Base-by-base conservation (phyloP, 1,139 yeast genomes). In the Protomyces arabidopsidicola region DNA sequence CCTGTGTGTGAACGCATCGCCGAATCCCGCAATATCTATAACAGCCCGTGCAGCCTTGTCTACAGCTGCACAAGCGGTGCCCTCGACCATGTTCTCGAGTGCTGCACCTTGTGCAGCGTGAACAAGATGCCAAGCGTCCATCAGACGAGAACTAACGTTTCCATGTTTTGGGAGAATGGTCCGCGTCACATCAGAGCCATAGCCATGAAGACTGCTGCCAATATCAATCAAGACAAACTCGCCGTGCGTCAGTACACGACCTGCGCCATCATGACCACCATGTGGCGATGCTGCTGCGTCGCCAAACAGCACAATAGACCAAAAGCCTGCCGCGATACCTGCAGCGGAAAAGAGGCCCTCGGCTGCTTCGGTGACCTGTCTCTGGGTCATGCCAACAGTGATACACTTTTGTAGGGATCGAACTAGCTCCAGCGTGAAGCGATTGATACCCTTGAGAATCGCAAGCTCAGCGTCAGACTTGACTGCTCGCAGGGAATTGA, bases 271-370 rank as follows among this genome's bases (percentile, higher is more conserved):
- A 18, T 14, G 27, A n/a, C 55, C 55, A 16, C 65, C 65, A 39
- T 62, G 65, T 9, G 65, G 65, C 6, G 56, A 52, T 14, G 65
- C 65, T 24, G 65, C 65, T 16, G 34, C 48, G n/a, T 45, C 50
- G 5, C 65, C 65, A 45, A 42, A 62, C 14, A 62, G 61, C 35
- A 62, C 63, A 18, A 62, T 62, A 1, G 65, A 31, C 54, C 56
- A 51, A 14, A 48, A 39, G 6, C 57, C 57, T 8, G n/a, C 9
- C 9, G 56, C 60, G 22, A 62, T 45, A 8, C 65, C 65, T 18
- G 58, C 62, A 8, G 36, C 14, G n/a, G 9, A 16, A 24, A 62
- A 62, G 16, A 62, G 53, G 4, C 10, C 34, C 42, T 57, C 22
- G 2, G 45, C 20, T 5, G 54, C 53, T 27, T 35, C 38, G 27